Base-by-base conservation (phyloP, 2,329 filamentous ascomycete genomes). In the Scedosporium dehoogii region DNA sequence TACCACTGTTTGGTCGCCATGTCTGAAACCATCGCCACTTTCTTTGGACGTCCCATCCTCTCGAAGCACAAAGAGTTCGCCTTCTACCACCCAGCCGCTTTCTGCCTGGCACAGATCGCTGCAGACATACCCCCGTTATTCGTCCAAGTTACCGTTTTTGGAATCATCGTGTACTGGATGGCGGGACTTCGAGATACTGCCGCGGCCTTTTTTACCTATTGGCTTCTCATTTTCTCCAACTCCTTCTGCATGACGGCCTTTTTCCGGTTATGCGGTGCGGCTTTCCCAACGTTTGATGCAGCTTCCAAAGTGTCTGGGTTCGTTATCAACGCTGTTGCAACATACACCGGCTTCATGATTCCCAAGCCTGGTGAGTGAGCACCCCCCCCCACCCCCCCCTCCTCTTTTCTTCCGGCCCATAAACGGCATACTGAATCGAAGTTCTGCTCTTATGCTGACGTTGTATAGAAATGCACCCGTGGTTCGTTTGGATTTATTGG, bases 341-440 rank as follows among this genome's bases (percentile, higher is more conserved):
- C 87, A 48, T 89, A 88, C 70, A 85, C 79, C 3, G 86, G 86
- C 14, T 88, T 85, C 70, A 77, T 86, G 69, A 87, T 88, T 63
- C 79, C 78, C 4, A 83, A 85, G 25, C 78, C 78, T 38, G 33
- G 33, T 38, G 33, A 38, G 33, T 10, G 29, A 6, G 33, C 4
- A 38, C 33, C 33, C 14, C 33, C 33, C 33, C 7, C 6, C 7
- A n/a, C n/a, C n/a, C n/a, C n/a, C n/a, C n/a, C n/a, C n/a, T n/a
- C n/a, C n/a, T n/a, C n/a, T n/a, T n/a, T n/a, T 38, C 10, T 38
- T 38, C 14, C 10, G 33, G 14, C 33, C 33, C 33, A 12, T 3
- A 14, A 38, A 38, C 10, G 33, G 33, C 33, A 38, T 7, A 6
- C 29, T 29, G 29, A 38, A 6, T 6, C 4, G 27, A 29, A 33